Conservation (phyloP, 345 rosid species). For the Syzygium aromaticum region DNA sequence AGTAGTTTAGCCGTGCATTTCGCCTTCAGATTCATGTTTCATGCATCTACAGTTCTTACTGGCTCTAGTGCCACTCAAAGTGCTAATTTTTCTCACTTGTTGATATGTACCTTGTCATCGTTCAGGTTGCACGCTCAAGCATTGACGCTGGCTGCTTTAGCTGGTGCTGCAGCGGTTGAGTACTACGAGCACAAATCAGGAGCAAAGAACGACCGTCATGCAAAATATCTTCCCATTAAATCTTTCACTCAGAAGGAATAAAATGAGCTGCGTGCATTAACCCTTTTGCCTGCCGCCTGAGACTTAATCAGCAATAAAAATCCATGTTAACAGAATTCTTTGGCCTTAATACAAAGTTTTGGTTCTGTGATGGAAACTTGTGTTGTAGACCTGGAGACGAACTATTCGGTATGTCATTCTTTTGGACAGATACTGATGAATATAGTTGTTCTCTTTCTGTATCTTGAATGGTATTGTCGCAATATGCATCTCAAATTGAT, state of each 20-base stretch:
- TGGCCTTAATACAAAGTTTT: background rate
- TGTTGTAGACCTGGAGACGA: background rate
- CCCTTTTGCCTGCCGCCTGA: background rate
- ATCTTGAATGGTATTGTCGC: background rate
- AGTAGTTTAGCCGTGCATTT: background rate
- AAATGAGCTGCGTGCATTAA: background rate
- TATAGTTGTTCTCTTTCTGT: background rate
- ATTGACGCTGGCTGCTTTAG: constrained; percentile 77
- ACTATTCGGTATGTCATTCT: background rate
- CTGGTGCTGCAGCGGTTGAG: constrained; percentile 86
- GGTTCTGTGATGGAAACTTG: background rate
- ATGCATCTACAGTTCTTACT: background rate
- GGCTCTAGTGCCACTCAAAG: background rate
- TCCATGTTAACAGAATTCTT: background rate
- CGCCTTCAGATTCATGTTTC: background rate
- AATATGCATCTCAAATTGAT: background rate
- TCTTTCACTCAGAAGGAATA: constrained; percentile 38
- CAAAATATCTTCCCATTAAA: constrained; percentile 38
- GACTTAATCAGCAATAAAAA: background rate
- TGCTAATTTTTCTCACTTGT: background rate
- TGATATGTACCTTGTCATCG: background rate
- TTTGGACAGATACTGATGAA: background rate
- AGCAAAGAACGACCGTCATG: constrained; percentile 30
- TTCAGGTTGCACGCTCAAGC: constrained; percentile 94
- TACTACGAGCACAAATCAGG: constrained; percentile 66